These are phyloP conservation scores for Limonium bicolor DNA, from an alignment of 148 eudicot species.

Conservation along the genomic window DNA sequence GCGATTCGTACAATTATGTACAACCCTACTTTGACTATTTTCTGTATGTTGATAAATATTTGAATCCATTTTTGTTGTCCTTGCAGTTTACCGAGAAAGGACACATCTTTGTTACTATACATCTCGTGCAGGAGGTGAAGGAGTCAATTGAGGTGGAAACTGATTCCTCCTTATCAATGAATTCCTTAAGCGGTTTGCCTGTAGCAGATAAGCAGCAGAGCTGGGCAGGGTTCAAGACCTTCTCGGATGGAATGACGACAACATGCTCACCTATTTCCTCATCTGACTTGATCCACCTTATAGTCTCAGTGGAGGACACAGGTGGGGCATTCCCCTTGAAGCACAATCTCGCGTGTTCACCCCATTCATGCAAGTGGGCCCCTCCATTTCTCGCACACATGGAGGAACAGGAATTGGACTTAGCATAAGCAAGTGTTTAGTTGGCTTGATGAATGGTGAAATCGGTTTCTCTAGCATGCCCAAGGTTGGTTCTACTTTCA, in stretches of 20 bases:
- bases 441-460: constrained; percentile 78
- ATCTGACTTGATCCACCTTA: constrained; percentile 32
- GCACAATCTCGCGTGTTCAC: constrained; percentile 74
- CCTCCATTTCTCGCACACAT: constrained; percentile 47
- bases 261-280: constrained; percentile 12
- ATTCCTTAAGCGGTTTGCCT: constrained; percentile 70
- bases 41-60: no score
- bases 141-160: constrained; percentile 35
- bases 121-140: constrained; percentile 72
- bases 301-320: constrained; percentile 91
- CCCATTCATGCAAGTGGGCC: constrained; percentile 97
- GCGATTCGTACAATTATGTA: no score
- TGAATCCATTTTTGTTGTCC: no score
- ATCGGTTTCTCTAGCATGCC: constrained; percentile 72
- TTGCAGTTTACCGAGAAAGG: constrained; percentile 90
- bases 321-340: constrained; percentile 83
- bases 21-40: no score
- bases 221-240: constrained; percentile 58
- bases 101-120: constrained; percentile 78
- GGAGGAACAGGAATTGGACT: constrained; percentile 97
- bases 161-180: constrained; percentile 28
- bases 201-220: constrained; percentile 59
- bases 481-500: constrained; percentile 68
- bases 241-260: constrained; percentile 18
- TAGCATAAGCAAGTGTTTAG: constrained; percentile 95